Conservation (phyloP, 1,284 basidiomycete genomes). For the Trametes sp. region DNA sequence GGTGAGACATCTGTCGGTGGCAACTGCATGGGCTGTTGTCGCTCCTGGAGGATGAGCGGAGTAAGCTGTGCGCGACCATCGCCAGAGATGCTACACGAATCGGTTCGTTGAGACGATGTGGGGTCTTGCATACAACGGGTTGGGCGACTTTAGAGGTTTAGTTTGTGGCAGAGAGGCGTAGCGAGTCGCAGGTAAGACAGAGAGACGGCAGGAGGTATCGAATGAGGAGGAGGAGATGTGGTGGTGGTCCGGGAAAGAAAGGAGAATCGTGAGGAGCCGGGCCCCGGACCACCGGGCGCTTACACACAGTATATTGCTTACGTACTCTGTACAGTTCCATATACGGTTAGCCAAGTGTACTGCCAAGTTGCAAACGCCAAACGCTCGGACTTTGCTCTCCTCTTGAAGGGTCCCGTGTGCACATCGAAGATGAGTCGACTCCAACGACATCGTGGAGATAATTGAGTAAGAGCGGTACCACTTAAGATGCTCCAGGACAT, state of each 20-base stretch:
- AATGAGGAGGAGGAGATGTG: conserved; percentile 3
- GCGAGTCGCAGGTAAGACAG: too few species aligned
- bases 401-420: not conserved
- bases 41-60: conserved; percentile 1
- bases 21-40: not conserved
- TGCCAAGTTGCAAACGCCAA: not conserved
- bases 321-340: not conserved
- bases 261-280: not conserved
- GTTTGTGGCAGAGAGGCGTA: too few species aligned
- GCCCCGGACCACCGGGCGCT: too few species aligned
- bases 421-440: not conserved
- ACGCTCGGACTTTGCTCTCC: too few species aligned
- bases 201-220: not conserved
- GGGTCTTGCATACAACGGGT: conserved; percentile 18
- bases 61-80: conserved; percentile 11
- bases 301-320: too few species aligned
- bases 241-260: conserved; percentile 11
- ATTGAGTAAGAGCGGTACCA: too few species aligned
- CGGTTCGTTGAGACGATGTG: not conserved
- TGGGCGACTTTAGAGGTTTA: too few species aligned
- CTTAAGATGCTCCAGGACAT: too few species aligned
- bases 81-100: conserved; percentile 5
- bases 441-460: too few species aligned
- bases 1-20: not conserved
- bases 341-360: conserved; percentile 1